Evolutionary conservation across 2,329 filamentous ascomycete species (phyloP).

Genomic region (Zalaria obscura): DNA sequence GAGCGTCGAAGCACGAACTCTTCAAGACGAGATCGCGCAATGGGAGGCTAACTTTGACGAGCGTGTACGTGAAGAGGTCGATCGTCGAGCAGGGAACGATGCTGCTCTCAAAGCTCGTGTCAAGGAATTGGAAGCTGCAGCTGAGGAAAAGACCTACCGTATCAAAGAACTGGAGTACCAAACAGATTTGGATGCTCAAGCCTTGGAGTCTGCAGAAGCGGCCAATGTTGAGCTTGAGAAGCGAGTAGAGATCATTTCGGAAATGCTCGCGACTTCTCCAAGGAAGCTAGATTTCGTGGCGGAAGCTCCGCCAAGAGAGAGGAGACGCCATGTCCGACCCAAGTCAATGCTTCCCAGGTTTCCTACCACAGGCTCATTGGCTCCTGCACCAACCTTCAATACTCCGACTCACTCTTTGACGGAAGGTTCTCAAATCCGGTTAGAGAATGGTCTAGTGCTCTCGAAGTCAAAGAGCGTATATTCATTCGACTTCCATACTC

Average conservation of each 20-base stretch:
- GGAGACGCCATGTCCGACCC: slow-evolving; percentile 14
- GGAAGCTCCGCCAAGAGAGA: slow-evolving; percentile 11
- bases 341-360: slow-evolving; percentile 20
- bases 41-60: slow-evolving; percentile 24
- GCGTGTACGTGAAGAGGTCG: slow-evolving; percentile 18
- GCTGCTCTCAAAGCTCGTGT: slow-evolving; percentile 14
- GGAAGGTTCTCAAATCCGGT: background rate
- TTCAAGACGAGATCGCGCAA: slow-evolving; percentile 20
- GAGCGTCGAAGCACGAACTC: slow-evolving; percentile 16
- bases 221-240: slow-evolving; percentile 23
- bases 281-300: slow-evolving; percentile 19
- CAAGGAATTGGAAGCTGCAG: slow-evolving; percentile 14
- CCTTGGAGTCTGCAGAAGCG: slow-evolving; percentile 17
- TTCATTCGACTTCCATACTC: background rate
- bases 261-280: slow-evolving; percentile 21
- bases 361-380: slow-evolving; percentile 16
- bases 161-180: slow-evolving; percentile 19
- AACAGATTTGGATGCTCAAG: slow-evolving; percentile 15
- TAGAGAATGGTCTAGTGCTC: background rate
- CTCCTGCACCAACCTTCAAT: background rate
- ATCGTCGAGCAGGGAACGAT: slow-evolving; percentile 15
- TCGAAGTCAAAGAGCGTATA: background rate
- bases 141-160: slow-evolving; percentile 14
- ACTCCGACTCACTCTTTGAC: background rate
- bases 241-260: slow-evolving; percentile 22